These are phyloP conservation scores for Aspergillus sp. DNA, from an alignment of 2,329 filamentous ascomycete species.

Conservation along the genomic window DNA sequence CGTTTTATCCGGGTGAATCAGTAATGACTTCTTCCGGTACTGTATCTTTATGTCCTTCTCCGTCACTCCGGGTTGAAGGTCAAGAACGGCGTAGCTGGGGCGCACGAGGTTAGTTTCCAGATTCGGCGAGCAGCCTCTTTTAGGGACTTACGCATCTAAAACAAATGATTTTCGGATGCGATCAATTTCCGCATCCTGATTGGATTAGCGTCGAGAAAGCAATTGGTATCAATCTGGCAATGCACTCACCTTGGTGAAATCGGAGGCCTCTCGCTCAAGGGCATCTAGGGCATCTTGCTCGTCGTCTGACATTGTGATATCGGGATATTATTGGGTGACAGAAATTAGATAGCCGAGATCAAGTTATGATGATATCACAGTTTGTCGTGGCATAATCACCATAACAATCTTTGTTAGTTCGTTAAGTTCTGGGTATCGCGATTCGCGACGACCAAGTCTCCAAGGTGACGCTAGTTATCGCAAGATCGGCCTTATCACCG, in stretches of 20 bases:
- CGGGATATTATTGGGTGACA: not conserved
- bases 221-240: not conserved
- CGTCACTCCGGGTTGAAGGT: constrained; percentile 90
- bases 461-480: not conserved
- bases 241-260: constrained; percentile 75
- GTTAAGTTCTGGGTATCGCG: not conserved
- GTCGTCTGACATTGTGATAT: constrained; percentile 52
- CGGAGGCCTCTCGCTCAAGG: constrained; percentile 81
- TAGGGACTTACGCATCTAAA: constrained; percentile 62
- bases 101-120: not conserved
- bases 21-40: constrained; percentile 96
- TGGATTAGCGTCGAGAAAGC: not conserved
- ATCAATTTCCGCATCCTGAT: constrained; percentile 88
- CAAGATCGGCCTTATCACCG: constrained; percentile 29
- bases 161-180: constrained; percentile 90
- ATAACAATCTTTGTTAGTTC: not conserved
- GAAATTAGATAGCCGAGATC: not conserved
- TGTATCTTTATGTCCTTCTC: constrained; percentile 93
- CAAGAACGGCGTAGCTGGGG: constrained; percentile 81
- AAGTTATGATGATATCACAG: not conserved
- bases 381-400: not conserved
- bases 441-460: not conserved
- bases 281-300: constrained; percentile 76
- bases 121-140: not conserved
- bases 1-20: constrained; percentile 98